A percentile compares a stretch with the other conserved stretches of the same genome.
Evolutionary conservation across 2,329 filamentous ascomycete genomes (phyloP).

Genomic region (Aspergillus brasiliensis): DNA sequence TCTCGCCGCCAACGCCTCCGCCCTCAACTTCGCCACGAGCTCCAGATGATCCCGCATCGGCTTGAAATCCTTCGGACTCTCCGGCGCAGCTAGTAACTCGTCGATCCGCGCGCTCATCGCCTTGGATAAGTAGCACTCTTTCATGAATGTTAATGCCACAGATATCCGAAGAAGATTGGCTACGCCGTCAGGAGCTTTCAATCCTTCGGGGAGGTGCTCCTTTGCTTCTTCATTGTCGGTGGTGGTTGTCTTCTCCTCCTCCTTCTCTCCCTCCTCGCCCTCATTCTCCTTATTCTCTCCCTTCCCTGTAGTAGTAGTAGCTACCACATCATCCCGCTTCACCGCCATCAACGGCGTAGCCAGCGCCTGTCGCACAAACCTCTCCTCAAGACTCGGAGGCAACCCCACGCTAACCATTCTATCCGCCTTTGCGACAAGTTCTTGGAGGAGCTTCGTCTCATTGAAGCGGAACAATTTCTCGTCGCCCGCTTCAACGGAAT

Average conservation of each 20-base stretch:
- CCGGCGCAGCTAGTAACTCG: constrained; percentile 38
- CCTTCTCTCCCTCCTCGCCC: constrained; percentile 26
- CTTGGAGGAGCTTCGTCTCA: constrained; percentile 66
- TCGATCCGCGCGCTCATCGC: constrained; percentile 42
- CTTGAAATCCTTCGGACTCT: constrained; percentile 64
- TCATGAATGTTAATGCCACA: constrained; percentile 54
- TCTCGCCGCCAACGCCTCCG: constrained; percentile 70
- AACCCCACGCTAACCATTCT: constrained; percentile 66
- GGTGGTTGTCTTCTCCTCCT: constrained; percentile 34
- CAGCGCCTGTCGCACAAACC: constrained; percentile 74
- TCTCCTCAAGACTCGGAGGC: constrained; percentile 80
- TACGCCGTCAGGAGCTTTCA: constrained; percentile 38
- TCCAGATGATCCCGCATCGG: constrained; percentile 71
- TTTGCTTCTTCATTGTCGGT: constrained; percentile 33
- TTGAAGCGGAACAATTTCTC: constrained; percentile 84
- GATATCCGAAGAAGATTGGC: constrained; percentile 50
- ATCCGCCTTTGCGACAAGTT: constrained; percentile 71
- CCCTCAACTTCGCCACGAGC: constrained; percentile 66
- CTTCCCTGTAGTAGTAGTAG: too few relatives aligned
- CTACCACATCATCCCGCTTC: constrained; percentile 56
- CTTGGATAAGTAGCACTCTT: constrained; percentile 51
- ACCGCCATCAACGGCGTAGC: constrained; percentile 74
- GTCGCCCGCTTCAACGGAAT: constrained; percentile 78
- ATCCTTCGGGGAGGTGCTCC: constrained; percentile 25
- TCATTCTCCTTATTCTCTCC: constrained; percentile 29